Evolutionary conservation across 768 basidiomycete genomes (phyloP).

Genomic region (Leccinum fibrillosum): DNA sequence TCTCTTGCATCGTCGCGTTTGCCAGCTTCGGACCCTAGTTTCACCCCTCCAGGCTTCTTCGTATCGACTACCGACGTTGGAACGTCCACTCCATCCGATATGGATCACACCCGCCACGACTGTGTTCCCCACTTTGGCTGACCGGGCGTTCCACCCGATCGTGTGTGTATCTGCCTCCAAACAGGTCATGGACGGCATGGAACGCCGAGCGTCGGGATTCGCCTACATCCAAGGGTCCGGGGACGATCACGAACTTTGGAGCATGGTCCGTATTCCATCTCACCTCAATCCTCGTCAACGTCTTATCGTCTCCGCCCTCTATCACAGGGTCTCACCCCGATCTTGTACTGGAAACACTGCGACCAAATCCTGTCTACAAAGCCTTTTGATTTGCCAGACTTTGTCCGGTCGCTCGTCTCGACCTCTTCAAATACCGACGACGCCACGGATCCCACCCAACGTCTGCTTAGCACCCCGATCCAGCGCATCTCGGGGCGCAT

Average conservation of each 20-base stretch:
- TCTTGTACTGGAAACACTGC: conserved; percentile 64
- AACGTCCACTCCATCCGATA: conserved; percentile 72
- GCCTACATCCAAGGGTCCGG: conserved; percentile 92
- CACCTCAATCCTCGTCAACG: neutral
- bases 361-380: conserved; percentile 43
- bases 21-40: neutral
- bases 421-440: neutral
- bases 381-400: conserved; percentile 46
- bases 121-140: conserved; percentile 36
- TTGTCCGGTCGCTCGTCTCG: conserved; percentile 19
- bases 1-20: too few species aligned
- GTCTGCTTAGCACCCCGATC: conserved; percentile 13
- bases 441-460: neutral
- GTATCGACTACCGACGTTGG: conserved; percentile 59
- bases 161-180: conserved; percentile 87
- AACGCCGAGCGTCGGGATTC: conserved; percentile 66
- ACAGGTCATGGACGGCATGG: conserved; percentile 55
- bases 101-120: conserved; percentile 82
- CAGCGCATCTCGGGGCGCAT: conserved; percentile 38
- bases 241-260: conserved; percentile 93
- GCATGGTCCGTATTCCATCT: conserved; percentile 47
- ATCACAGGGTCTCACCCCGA: conserved; percentile 69
- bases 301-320: neutral
- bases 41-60: conserved; percentile 54
- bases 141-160: conserved; percentile 56